These are phyloP conservation scores for Paramecium pentaurelia DNA, from an alignment of 73 alveolate genomes.

Conservation along the genomic window DNA sequence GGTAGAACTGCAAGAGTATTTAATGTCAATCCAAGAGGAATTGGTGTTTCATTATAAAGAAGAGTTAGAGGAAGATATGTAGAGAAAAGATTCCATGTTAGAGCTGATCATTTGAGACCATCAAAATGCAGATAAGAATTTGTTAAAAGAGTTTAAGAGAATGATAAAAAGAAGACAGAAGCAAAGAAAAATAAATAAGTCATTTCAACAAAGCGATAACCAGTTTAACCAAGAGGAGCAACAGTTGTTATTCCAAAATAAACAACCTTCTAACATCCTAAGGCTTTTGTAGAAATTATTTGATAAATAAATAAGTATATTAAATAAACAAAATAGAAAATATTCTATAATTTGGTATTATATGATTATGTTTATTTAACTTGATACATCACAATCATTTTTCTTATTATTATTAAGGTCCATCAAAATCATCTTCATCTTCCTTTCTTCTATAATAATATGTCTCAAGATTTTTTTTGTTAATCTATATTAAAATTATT, in stretches of 20 bases:
- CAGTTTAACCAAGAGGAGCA: slow-evolving; percentile 56
- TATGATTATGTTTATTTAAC: neutral
- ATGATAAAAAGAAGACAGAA: slow-evolving; percentile 76
- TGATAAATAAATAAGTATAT: slow-evolving; percentile 48
- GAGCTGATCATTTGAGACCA: slow-evolving; percentile 90
- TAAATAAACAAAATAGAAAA: neutral
- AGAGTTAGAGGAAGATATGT: slow-evolving; percentile 85
- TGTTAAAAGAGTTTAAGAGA: slow-evolving; percentile 90
- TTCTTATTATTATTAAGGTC: slow-evolving; percentile 26
- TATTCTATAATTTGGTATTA: neutral
- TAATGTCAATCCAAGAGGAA: slow-evolving; percentile 80
- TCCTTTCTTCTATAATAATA: slow-evolving; percentile 80
- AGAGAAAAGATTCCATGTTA: slow-evolving; percentile 87
- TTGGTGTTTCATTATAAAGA: slow-evolving; percentile 85
- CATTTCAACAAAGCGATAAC: slow-evolving; percentile 60
- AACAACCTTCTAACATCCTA: slow-evolving; percentile 58
- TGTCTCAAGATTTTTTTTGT: slow-evolving; percentile 61
- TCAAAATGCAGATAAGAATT: slow-evolving; percentile 96
- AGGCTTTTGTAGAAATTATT: slow-evolving; percentile 53
- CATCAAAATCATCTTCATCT: slow-evolving; percentile 58
- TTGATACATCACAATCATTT: neutral
- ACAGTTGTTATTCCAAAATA: slow-evolving; percentile 16
- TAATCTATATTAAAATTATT: slow-evolving; percentile 56
- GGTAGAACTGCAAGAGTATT: slow-evolving; percentile 93
- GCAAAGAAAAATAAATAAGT: slow-evolving; percentile 60